These are phyloP conservation scores for Amyloporia xantha DNA, from an alignment of 768 basidiomycete genomes.

Conservation along the genomic window DNA sequence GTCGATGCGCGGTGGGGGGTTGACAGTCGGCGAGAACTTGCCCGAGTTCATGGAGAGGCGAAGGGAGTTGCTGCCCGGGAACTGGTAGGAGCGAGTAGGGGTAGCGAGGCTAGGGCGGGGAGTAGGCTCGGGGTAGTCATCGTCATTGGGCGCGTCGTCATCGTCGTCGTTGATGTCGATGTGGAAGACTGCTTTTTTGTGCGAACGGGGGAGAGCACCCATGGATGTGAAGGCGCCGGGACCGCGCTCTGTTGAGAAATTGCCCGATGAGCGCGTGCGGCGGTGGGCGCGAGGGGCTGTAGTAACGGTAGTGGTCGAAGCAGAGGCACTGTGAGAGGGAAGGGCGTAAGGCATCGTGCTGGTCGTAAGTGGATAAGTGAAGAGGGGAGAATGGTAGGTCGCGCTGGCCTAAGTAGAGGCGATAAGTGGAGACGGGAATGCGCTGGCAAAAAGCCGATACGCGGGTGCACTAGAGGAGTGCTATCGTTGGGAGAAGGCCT, in stretches of 20 bases:
- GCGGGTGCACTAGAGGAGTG: not conserved
- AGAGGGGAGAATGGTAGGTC: not conserved
- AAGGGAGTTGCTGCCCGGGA: constrained; percentile 19
- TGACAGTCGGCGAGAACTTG: constrained; percentile 17
- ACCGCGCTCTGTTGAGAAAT: constrained; percentile 35
- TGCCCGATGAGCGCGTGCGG: constrained; percentile 23
- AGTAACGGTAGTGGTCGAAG: not conserved
- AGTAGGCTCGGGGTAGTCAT: constrained; percentile 16
- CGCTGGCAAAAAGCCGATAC: not conserved
- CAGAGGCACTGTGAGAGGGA: not conserved
- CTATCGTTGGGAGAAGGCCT: not conserved
- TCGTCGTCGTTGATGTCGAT: constrained; percentile 30
- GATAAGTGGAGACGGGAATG: not conserved
- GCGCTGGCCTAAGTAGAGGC: not conserved
- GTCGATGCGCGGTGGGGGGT: constrained; percentile 17
- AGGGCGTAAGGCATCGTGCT: constrained; percentile 1
- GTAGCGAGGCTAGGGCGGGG: constrained; percentile 14
- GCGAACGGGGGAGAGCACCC: constrained; percentile 38
- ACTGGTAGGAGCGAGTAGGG: constrained; percentile 3
- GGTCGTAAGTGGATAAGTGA: not conserved
- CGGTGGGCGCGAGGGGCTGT: constrained; percentile 18
- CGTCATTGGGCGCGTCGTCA: constrained; percentile 21
- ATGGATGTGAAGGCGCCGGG: constrained; percentile 45
- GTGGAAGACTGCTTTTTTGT: constrained; percentile 24
- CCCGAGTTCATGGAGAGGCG: constrained; percentile 19